phyloP scores from a whole-genome alignment of 2,329 filamentous ascomycete species.

The Colletotrichum liaoningense region DNA sequence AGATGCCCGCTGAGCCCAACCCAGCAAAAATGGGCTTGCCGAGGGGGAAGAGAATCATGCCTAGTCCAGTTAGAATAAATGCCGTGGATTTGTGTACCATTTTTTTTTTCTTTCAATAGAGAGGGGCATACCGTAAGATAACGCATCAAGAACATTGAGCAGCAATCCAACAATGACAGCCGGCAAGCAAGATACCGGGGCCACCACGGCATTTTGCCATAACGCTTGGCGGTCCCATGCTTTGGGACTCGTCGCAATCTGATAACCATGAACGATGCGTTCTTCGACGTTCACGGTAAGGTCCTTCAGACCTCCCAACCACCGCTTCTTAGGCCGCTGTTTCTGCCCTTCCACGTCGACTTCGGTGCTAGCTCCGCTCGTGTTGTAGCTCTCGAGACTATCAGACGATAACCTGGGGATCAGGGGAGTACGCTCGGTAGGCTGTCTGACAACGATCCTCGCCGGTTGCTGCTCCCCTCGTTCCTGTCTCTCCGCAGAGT shows the following conservation, averaged over 20 bases:
- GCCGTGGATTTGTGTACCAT: constrained; percentile 9
- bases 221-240: constrained; percentile 76
- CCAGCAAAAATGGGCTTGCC: constrained; percentile 87
- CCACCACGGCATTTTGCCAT: constrained; percentile 71
- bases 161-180: constrained; percentile 90
- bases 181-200: constrained; percentile 79
- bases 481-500: constrained; percentile 13
- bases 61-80: constrained; percentile 48
- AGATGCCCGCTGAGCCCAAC: constrained; percentile 92
- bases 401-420: constrained; percentile 48
- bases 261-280: constrained; percentile 44
- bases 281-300: constrained; percentile 47
- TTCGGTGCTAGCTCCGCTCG: constrained; percentile 41
- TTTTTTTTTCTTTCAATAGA: constrained; percentile 1
- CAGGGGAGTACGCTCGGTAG: constrained; percentile 61
- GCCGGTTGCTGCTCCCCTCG: constrained; percentile 26
- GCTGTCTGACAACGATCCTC: constrained; percentile 32
- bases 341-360: constrained; percentile 66
- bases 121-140: constrained; percentile 80
- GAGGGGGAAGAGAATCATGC: constrained; percentile 95
- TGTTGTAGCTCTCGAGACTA: constrained; percentile 36
- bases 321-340: constrained; percentile 43
- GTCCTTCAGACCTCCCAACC: constrained; percentile 48
- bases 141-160: constrained; percentile 91
- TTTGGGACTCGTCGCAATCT: constrained; percentile 31